A percentile compares a stretch with the other conserved stretches of the same genome.
Conservation (phyloP, 805 yeast genomes). For the Kluyveromyces nonfermentans region DNA sequence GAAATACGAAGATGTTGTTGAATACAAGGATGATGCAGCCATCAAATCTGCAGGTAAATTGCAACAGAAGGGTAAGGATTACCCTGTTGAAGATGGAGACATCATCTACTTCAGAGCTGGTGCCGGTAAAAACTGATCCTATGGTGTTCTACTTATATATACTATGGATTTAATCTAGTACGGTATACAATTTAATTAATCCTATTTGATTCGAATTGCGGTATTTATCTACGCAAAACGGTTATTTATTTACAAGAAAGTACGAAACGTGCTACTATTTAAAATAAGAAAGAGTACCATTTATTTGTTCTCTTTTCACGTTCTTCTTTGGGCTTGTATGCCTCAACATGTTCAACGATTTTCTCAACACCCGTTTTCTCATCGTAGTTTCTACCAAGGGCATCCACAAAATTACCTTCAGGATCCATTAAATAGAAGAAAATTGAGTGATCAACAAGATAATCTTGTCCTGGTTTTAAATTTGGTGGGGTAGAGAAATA, state of each 20-base stretch:
- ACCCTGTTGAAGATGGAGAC: constrained; percentile 93
- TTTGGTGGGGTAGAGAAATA: constrained; percentile 96
- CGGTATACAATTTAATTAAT: neutral
- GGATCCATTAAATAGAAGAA: constrained; percentile 97
- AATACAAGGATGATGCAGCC: constrained; percentile 68
- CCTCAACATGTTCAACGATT: constrained; percentile 64
- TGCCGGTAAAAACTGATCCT: constrained; percentile 63
- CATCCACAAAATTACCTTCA: constrained; percentile 94
- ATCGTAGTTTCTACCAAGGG: constrained; percentile 83
- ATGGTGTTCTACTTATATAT: neutral
- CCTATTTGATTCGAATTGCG: neutral
- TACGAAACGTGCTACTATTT: neutral
- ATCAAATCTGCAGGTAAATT: constrained; percentile 87
- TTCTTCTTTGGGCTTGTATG: constrained; percentile 63
- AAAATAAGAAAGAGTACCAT: constrained; percentile 38
- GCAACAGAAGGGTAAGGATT: constrained; percentile 86
- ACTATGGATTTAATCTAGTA: neutral
- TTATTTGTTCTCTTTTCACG: constrained; percentile 55
- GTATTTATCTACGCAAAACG: neutral
- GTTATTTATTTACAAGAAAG: constrained; percentile 5
- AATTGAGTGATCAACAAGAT: constrained; percentile 93
- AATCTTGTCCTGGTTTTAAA: constrained; percentile 92
- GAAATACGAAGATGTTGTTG: constrained; percentile 71
- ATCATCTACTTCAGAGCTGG: constrained; percentile 88
- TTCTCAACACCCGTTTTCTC: constrained; percentile 69